phyloP scores from a whole-genome alignment of 495 filamentous ascomycete species.

The Chaetomidium leptoderma region DNA sequence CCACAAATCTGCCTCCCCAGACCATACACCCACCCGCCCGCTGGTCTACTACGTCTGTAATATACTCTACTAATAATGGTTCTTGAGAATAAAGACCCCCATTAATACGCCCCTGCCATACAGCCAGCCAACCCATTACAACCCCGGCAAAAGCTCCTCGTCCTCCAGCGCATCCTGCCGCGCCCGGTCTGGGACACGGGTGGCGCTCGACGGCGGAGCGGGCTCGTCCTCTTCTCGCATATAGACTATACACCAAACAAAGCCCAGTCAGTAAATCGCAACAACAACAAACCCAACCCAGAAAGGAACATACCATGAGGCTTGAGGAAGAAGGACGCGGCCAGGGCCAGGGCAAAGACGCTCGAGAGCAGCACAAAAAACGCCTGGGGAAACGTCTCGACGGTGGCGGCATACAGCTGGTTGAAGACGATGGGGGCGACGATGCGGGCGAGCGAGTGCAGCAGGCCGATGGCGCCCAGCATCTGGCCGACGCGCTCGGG shows the following conservation, averaged over 20 bases:
- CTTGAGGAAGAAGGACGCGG: slow-evolving; percentile 62
- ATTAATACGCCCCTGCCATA: not conserved
- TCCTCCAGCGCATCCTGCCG: slow-evolving; percentile 24
- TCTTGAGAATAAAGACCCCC: not conserved
- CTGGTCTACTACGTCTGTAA: too few relatives aligned
- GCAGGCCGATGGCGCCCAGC: slow-evolving; percentile 76
- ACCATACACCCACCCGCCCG: too few relatives aligned
- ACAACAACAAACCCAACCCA: not conserved
- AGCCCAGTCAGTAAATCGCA: slow-evolving; percentile 13
- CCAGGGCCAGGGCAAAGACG: slow-evolving; percentile 62
- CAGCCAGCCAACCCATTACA: not conserved
- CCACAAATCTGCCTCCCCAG: too few relatives aligned
- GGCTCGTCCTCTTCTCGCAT: slow-evolving; percentile 22
- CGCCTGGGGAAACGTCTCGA: slow-evolving; percentile 69
- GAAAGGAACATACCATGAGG: slow-evolving; percentile 60
- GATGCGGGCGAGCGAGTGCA: slow-evolving; percentile 79
- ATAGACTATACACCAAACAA: slow-evolving; percentile 22
- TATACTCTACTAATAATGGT: too few relatives aligned
- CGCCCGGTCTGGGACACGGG: not conserved
- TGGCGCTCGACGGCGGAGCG: not conserved
- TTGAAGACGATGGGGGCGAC: slow-evolving; percentile 78
- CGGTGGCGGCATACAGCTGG: slow-evolving; percentile 76
- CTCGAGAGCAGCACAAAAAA: slow-evolving; percentile 71
- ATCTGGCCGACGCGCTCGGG: slow-evolving; percentile 74
- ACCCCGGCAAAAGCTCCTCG: slow-evolving; percentile 27